phyloP scores from a whole-genome alignment of 2,329 filamentous ascomycete genomes.

The Penicillium hordei region DNA sequence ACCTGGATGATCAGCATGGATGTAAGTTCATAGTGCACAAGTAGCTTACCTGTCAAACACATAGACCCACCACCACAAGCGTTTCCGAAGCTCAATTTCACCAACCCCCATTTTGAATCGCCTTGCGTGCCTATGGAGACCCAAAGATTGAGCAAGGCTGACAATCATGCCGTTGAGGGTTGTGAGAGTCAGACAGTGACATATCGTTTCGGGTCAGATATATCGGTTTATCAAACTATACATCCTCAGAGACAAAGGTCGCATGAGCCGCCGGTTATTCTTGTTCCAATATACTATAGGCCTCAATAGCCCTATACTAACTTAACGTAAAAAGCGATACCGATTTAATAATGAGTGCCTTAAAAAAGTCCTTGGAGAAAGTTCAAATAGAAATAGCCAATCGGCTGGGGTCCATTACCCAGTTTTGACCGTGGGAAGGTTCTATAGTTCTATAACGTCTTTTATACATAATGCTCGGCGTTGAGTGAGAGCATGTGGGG shows the following conservation, averaged over 20 bases:
- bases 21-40: neutral
- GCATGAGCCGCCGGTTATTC: too few relatives aligned
- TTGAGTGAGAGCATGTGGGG: conserved; percentile 11
- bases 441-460: conserved; percentile 4
- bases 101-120: neutral
- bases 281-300: too few relatives aligned
- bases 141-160: neutral
- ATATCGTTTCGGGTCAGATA: too few relatives aligned
- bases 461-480: conserved; percentile 9
- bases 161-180: neutral
- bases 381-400: neutral
- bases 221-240: too few relatives aligned
- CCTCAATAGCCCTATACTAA: too few relatives aligned
- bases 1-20: neutral
- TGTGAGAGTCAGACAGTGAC: neutral
- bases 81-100: neutral
- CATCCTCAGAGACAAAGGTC: too few relatives aligned
- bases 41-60: neutral
- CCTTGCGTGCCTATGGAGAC: neutral
- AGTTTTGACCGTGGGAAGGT: neutral
- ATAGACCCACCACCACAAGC: neutral
- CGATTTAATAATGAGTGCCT: too few relatives aligned
- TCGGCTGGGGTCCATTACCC: neutral
- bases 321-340: neutral
- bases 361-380: neutral